phyloP scores from a whole-genome alignment of 345 rosid species.

The Dimocarpus longan region DNA sequence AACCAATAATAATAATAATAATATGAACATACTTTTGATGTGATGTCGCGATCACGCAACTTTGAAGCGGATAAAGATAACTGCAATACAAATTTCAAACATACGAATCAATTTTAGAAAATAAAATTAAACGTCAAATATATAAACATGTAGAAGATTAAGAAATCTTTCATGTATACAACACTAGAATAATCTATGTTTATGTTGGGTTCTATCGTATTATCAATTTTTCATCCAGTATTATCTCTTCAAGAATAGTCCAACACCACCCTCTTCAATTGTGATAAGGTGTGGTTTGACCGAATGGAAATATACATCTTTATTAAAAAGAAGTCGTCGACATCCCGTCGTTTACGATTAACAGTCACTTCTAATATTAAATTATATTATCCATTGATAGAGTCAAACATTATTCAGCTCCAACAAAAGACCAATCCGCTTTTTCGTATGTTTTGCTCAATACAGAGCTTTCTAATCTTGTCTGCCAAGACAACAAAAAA shows the following conservation, averaged over 20 bases:
- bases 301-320: background rate
- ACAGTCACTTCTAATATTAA: background rate
- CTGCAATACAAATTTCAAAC: slow-evolving; percentile 43
- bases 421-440: no score
- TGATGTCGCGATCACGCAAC: slow-evolving; percentile 67
- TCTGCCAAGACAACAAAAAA: background rate
- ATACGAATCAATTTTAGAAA: background rate
- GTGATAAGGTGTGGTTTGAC: background rate
- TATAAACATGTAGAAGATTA: background rate
- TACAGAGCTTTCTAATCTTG: background rate
- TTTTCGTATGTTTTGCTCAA: no score
- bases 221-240: background rate
- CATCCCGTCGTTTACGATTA: background rate
- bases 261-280: background rate
- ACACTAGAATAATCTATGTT: no score
- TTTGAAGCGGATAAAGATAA: slow-evolving; percentile 70
- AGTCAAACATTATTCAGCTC: background rate
- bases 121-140: background rate
- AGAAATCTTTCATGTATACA: background rate
- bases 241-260: background rate
- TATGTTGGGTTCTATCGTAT: no score
- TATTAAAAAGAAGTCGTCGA: background rate
- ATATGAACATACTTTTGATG: slow-evolving; percentile 62
- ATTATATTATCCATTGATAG: background rate
- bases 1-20: background rate